phyloP scores from a whole-genome alignment of 768 basidiomycete species.

The Boletus rufocinnamomeus region DNA sequence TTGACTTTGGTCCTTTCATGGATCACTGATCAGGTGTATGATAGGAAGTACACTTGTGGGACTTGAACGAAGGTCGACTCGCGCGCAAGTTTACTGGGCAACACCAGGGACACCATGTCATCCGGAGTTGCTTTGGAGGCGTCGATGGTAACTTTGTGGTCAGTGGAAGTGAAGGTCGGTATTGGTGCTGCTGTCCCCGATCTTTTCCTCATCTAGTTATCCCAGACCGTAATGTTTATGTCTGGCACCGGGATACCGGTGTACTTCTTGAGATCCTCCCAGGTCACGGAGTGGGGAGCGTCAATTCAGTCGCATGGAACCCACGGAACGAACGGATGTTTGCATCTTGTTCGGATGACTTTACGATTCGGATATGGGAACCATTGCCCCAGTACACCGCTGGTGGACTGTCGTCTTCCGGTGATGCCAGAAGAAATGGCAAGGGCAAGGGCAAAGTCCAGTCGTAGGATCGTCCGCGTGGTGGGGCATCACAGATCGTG shows the following conservation, averaged over 20 bases:
- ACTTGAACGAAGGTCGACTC: slow-evolving; percentile 67
- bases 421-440: slow-evolving; percentile 38
- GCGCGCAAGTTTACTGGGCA: slow-evolving; percentile 87
- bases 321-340: slow-evolving; percentile 88
- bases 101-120: slow-evolving; percentile 78
- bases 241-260: slow-evolving; percentile 91
- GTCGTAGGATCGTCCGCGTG: slow-evolving; percentile 39
- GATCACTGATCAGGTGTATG: slow-evolving; percentile 15
- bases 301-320: slow-evolving; percentile 98
- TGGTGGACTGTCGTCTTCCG: slow-evolving; percentile 21
- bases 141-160: slow-evolving; percentile 84
- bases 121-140: slow-evolving; percentile 94
- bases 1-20: neutral
- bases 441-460: slow-evolving; percentile 68
- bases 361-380: slow-evolving; percentile 90
- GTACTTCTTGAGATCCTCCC: slow-evolving; percentile 81
- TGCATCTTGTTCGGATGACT: slow-evolving; percentile 94
- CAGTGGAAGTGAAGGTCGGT: slow-evolving; percentile 92
- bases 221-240: slow-evolving; percentile 88
- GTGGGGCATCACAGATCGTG: slow-evolving; percentile 14
- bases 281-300: slow-evolving; percentile 87
- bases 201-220: slow-evolving; percentile 14
- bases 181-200: neutral
- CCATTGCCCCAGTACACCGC: slow-evolving; percentile 27
- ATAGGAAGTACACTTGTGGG: slow-evolving; percentile 90